Base-by-base conservation (phyloP, 352 stramenopile genomes). In the Phytophthora citricola region DNA sequence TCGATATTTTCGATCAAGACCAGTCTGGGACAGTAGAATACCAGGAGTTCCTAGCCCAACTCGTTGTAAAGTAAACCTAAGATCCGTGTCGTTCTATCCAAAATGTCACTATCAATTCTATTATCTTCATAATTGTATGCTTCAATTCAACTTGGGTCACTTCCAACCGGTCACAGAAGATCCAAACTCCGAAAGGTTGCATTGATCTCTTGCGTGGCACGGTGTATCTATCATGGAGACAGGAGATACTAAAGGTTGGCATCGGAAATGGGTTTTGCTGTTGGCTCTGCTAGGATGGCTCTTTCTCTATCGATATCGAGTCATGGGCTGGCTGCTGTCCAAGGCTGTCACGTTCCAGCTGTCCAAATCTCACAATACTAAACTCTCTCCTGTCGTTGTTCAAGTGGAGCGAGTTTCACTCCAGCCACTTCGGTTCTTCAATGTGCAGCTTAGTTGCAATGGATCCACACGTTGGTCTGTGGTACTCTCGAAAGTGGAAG, bases 241-340 rank as follows among this genome's bases (percentile, higher is more conserved):
- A 22, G 34, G 24, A 17, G 64, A 68, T 20, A 48, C 50, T 15
- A 17, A 59, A 14, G 73, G 69, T 3, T 91, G 84, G 84, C 79
- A 89, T 22, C 80, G 73, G 59, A 91, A 91, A 60, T 91, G 81
- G 80, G 43, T 93, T 24, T 22, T 85, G 27, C 59, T 91, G 10
- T 27, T 72, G 4, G 51, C 65, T 0, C 32, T 67, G 15, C 45
- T 91, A 7, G 54, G 68, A 26, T 83, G 71, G 73, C 39, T 81
- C 24, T 91, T 86, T 54, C 71, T 91, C 31, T 78, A 78, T 44
- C 75, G 85, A 11, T 91, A 80, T 43, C 80, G 81, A 15, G 51
- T 87, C 22, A 69, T 90, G 61, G 79, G 82, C 3, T 73, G 68
- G 65, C 34, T 87, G 27, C 41, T 91, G 14, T 87, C 79, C 5